Base-by-base conservation (phyloP, 2,329 filamentous ascomycete genomes). In the Penicillium sp. region DNA sequence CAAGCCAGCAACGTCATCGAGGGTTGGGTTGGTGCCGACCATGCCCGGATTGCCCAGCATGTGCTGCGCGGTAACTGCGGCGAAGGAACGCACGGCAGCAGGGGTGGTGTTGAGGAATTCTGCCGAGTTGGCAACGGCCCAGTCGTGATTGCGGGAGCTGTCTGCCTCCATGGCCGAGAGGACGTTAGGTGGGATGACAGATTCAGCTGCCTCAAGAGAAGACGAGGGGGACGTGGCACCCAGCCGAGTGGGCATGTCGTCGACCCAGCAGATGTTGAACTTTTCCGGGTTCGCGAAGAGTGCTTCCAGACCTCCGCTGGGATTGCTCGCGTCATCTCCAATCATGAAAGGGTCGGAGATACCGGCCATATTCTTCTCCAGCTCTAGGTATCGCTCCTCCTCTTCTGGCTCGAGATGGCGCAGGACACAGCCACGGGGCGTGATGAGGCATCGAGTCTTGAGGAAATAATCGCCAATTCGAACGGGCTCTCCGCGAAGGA, bases 231-330 rank as follows among this genome's bases (percentile, higher is more conserved):
- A 61, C 4, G 54, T 57, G 17, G 64, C 58, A 19, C 61, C 60
- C 29, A 67, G 48, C 3, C 55, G 58, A 7, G 58, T 51, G 17
- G 63, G 54, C 4, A 60, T 55, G 21, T 71, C 68, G 31, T 71
- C 69, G 6, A 73, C 64, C 71, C 72, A 74, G 53, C 69, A 65
- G 48, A 74, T 64, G 32, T 72, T 72, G 56, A 71, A 73, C 17
- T 69, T 70, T 51, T 73, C 72, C 1, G 72, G 71, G 2, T 66
- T 69, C 15, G 70, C 66, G 29, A 72, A 71, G 17, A 75, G 66
- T 7, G 70, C 69, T 49, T 74, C 71, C 26, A 75, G 61, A 3
- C 72, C 72, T 6, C 72, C 72, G 29, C 63, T 67, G 24, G 71
- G 66, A 51, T 75, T 74, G 43, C 65, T 70, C n/a, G 63, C 58